phyloP scores from a whole-genome alignment of 1,284 basidiomycete genomes.

The Thecaphora frezii region DNA sequence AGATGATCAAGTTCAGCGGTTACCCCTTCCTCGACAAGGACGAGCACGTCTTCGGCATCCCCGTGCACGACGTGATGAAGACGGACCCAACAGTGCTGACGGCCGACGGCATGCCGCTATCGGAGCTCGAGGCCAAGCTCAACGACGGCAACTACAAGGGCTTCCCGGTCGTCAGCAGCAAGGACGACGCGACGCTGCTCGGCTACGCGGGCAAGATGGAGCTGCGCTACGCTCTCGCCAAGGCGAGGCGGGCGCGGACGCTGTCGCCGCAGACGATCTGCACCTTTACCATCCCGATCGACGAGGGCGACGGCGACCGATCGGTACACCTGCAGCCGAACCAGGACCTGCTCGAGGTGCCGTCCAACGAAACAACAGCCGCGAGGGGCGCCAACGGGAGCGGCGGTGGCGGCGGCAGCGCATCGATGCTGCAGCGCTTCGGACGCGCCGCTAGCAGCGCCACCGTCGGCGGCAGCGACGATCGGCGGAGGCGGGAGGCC shows the following conservation, averaged over 20 bases:
- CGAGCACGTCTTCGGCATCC: conserved; percentile 83
- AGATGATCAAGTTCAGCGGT: conserved; percentile 94
- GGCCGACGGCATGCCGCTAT: conserved; percentile 74
- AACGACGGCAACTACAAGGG: conserved; percentile 70
- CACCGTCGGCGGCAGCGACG: conserved; percentile 1
- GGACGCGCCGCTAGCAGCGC: neutral
- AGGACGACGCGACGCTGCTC: conserved; percentile 66
- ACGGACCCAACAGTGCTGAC: conserved; percentile 73
- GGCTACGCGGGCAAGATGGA: conserved; percentile 89
- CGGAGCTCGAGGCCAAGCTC: conserved; percentile 66
- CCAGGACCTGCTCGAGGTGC: conserved; percentile 19
- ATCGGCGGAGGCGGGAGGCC: conserved; percentile 6
- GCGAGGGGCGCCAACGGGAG: conserved; percentile 15
- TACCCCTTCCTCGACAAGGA: conserved; percentile 84
- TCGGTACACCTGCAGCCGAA: conserved; percentile 2
- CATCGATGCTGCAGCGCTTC: conserved; percentile 1
- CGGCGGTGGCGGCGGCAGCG: conserved; percentile 1
- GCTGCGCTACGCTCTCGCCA: conserved; percentile 80
- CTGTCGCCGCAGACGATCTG: conserved; percentile 36
- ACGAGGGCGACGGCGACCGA: neutral
- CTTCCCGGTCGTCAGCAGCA: conserved; percentile 77
- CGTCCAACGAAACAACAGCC: conserved; percentile 21
- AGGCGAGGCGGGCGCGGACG: conserved; percentile 41
- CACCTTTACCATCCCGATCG: conserved; percentile 34
- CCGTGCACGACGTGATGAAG: conserved; percentile 87